Evolutionary conservation across 225 moss, liverwort and hornwort genomes (phyloP), one percentile per base, ranked within the genome.

Genomic region (Bryum argenteum): DNA sequence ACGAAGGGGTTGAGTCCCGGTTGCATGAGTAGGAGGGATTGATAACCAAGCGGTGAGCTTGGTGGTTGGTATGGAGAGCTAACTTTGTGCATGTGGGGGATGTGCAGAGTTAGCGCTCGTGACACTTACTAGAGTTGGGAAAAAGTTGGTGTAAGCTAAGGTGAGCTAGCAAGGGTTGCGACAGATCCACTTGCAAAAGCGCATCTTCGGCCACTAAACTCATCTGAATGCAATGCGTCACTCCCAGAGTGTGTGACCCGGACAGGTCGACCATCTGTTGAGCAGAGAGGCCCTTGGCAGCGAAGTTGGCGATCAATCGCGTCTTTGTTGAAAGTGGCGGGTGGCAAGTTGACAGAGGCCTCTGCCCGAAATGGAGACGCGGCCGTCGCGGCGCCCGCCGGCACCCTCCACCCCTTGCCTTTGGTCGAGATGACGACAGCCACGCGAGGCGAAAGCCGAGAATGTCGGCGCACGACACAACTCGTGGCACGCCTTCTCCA

Each of bases 401-500:
- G 84, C 20, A 84, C 84, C 0, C 1, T 1, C 84, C 84, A 84
- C 4, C 73, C 58, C 58, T 6, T 0, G 6, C 84, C 84, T 2
- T n/a, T 51, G 1, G 84, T 84, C 23, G 74, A 26, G 0, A 5
- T 20, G 24, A 81, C 84, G 1, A n/a, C 63, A 15, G 71, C 80
- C 84, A 7, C 80, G 77, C 8, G 84, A 76, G 0, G 84, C 80
- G 50, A 70, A 84, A 4, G 76, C 77, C 1, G n/a, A 84, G 56
- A 39, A 84, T 84, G 51, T 84, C 80, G 1, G 84, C 84, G 33
- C 80, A 84, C 4, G 84, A 77, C 1, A 84, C 84, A 2, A 77
- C 71, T 55, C 80, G 1, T 80, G 80, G 44, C 81, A 84, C 8
- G 1, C 71, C 28, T 5, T 5, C 72, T 84, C 81, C 2, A 81